Percentiles rank a stretch among this genome's conserved stretches.
phyloP scores from a whole-genome alignment of 257 asterid genomes.

The Thymus quinquecostatus region DNA sequence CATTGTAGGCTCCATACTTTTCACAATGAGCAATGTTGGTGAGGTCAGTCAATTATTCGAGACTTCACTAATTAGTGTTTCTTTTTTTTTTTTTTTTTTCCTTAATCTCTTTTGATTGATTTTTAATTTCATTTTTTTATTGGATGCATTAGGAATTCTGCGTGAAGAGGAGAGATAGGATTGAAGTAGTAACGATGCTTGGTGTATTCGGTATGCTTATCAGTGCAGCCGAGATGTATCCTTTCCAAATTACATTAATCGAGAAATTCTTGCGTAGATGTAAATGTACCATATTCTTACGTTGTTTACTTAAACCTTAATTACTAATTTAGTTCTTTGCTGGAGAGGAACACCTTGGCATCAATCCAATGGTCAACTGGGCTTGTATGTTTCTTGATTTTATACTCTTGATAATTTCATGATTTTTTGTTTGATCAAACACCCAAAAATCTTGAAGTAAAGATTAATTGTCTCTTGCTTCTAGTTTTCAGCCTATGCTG shows the following conservation, averaged over 20 bases:
- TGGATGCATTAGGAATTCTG: conserved; percentile 70
- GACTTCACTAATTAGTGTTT: neutral
- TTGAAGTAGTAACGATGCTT: conserved; percentile 78
- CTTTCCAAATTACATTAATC: no score
- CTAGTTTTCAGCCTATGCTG: conserved; percentile 56
- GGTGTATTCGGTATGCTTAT: conserved; percentile 70
- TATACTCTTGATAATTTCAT: neutral
- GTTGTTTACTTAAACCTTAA: conserved; percentile 33
- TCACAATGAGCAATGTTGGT: conserved; percentile 70
- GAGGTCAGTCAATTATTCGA: conserved; percentile 46
- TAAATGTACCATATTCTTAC: no score
- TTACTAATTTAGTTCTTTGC: conserved; percentile 37
- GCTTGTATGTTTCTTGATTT: conserved; percentile 55
- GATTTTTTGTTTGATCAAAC: neutral
- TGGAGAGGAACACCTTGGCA: conserved; percentile 60
- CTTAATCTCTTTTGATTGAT: no score
- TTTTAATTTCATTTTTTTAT: neutral
- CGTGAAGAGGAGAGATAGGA: conserved; percentile 65
- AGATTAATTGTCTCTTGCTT: no score
- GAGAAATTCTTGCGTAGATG: no score
- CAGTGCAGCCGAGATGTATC: conserved; percentile 72
- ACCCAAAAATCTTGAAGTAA: no score
- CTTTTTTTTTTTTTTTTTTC: neutral
- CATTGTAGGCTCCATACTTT: conserved; percentile 56
- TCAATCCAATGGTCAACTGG: conserved; percentile 58